Evolutionary conservation across 208 protist genomes (phyloP).

Genomic region (Vickermania spadyakhi): DNA sequence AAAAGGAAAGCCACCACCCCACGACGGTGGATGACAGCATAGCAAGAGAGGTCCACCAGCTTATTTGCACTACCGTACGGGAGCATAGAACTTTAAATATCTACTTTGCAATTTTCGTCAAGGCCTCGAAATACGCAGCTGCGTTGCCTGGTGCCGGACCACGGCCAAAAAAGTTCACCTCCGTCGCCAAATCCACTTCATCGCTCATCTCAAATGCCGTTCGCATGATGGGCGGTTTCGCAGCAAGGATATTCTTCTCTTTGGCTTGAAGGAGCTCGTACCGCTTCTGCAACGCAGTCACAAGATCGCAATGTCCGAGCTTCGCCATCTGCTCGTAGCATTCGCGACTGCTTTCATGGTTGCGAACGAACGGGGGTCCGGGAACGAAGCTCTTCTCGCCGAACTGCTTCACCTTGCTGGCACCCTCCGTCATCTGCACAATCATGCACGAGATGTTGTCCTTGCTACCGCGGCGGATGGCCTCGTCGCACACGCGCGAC

Average conservation of each 20-base stretch:
- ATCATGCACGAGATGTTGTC: constrained; percentile 89
- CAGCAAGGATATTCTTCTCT: constrained; percentile 41
- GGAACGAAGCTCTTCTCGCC: constrained; percentile 59
- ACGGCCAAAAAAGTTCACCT: constrained; percentile 69
- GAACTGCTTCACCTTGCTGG: constrained; percentile 35
- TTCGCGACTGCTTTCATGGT: constrained; percentile 52
- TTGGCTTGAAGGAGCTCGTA: constrained; percentile 69
- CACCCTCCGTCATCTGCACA: constrained; percentile 53
- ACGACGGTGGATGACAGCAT: no score
- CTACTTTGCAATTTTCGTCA: constrained; percentile 24
- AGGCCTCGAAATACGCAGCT: constrained; percentile 62
- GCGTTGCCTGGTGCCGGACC: constrained; percentile 79
- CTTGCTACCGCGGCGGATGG: constrained; percentile 82
- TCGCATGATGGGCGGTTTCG: constrained; percentile 49
- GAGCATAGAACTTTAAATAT: no score
- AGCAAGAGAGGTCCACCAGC: no score
- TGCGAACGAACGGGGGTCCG: constrained; percentile 64
- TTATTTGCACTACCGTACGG: no score
- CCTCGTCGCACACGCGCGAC: constrained; percentile 78
- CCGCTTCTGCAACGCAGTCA: constrained; percentile 46
- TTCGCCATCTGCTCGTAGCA: constrained; percentile 72
- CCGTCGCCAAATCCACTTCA: constrained; percentile 74
- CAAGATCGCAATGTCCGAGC: constrained; percentile 28
- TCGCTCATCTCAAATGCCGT: constrained; percentile 86
- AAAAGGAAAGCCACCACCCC: no score